Evolutionary conservation across 371 early-diverging fungal species (phyloP).

Genomic region (Batkoa obscura): DNA sequence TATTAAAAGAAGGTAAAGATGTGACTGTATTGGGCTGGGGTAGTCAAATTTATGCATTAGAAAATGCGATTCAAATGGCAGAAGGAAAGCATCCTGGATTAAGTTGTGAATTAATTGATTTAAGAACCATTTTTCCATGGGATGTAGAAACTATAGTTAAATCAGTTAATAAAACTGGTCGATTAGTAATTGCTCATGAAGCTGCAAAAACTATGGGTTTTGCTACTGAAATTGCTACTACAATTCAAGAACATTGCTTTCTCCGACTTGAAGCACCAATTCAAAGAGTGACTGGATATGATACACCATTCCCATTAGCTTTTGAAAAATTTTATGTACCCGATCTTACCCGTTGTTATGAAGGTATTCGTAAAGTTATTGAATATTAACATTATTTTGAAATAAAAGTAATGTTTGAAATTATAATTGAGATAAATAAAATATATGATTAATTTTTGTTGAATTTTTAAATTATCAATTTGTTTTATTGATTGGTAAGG

Average conservation of each 20-base stretch:
- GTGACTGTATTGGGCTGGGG: conserved; percentile 90
- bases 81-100: conserved; percentile 78
- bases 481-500: too few species aligned
- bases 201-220: conserved; percentile 87
- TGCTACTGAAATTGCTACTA: conserved; percentile 86
- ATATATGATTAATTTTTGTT: too few species aligned
- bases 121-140: conserved; percentile 84
- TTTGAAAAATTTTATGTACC: conserved; percentile 93
- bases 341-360: conserved; percentile 60
- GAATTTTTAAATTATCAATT: too few species aligned
- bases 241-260: conserved; percentile 75
- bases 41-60: conserved; percentile 80
- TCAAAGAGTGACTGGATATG: conserved; percentile 74
- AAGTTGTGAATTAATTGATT: conserved; percentile 85
- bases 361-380: conserved; percentile 64
- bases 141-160: conserved; percentile 81
- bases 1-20: conserved; percentile 75
- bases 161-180: conserved; percentile 91
- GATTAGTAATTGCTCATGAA: conserved; percentile 86
- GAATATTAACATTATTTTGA: conserved; percentile 30
- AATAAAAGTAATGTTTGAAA: too few species aligned
- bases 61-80: conserved; percentile 72
- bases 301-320: conserved; percentile 89
- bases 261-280: conserved; percentile 68
- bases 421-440: too few species aligned